Evolutionary conservation across 768 basidiomycete genomes (phyloP).

Genomic region (Auriscalpium microsporum): DNA sequence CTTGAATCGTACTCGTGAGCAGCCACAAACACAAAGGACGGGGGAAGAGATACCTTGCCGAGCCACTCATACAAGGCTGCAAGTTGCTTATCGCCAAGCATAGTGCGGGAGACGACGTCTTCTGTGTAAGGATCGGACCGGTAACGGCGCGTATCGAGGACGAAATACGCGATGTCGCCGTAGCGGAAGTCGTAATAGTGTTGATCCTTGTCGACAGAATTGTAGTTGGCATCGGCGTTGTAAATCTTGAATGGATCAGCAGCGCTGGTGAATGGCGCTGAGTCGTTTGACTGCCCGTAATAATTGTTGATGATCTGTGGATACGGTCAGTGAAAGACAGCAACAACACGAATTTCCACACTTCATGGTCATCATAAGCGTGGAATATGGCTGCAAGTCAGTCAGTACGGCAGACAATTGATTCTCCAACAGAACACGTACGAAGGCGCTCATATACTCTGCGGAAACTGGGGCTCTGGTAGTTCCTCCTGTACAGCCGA

Average conservation of each 20-base stretch:
- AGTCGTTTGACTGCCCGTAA: conserved; percentile 47
- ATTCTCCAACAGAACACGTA: conserved; percentile 27
- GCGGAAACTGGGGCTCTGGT: conserved; percentile 54
- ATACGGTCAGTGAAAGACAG: conserved; percentile 3
- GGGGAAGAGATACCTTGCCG: conserved; percentile 30
- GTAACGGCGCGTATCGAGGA: conserved; percentile 64
- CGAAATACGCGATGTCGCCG: conserved; percentile 68
- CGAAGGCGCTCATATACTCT: conserved; percentile 63
- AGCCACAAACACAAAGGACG: no score
- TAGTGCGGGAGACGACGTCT: conserved; percentile 39
- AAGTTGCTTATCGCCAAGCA: conserved; percentile 64
- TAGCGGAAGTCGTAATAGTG: conserved; percentile 56
- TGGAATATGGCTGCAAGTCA: conserved; percentile 48
- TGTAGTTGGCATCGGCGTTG: conserved; percentile 56
- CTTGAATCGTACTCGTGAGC: conserved; percentile 17
- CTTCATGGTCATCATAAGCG: conserved; percentile 71
- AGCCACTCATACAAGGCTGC: conserved; percentile 57
- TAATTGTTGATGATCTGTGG: conserved; percentile 58
- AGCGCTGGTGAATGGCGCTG: conserved; percentile 51
- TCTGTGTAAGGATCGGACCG: conserved; percentile 34
- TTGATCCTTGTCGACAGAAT: conserved; percentile 33
- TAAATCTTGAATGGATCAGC: conserved; percentile 51
- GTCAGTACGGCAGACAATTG: neutral
- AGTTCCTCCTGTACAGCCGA: conserved; percentile 60
- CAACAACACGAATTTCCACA: conserved; percentile 13